These are phyloP conservation scores for Grigorovia yakushimaensis DNA, from an alignment of 805 yeast species.

Conservation along the genomic window DNA sequence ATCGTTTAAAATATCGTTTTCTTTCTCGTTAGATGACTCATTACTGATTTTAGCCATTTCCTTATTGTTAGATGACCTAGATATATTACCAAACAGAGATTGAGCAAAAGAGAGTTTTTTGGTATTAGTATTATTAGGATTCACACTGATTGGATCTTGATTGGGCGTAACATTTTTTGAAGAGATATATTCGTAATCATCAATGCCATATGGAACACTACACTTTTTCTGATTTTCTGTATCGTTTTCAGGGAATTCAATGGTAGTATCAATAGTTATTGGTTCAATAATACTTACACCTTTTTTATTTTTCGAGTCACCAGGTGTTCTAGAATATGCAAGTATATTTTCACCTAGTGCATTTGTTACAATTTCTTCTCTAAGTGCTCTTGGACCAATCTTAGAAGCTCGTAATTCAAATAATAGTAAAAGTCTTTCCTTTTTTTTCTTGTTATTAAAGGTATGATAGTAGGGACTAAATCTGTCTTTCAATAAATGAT, in stretches of 20 bases:
- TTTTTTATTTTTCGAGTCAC: conserved; percentile 28
- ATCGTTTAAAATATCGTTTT: neutral
- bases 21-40: conserved; percentile 1
- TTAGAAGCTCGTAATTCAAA: conserved; percentile 56
- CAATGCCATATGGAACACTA: conserved; percentile 26
- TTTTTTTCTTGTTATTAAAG: conserved; percentile 22
- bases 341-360: conserved; percentile 54
- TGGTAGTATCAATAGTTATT: conserved; percentile 17
- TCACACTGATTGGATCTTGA: neutral
- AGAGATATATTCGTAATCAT: conserved; percentile 10
- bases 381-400: conserved; percentile 39
- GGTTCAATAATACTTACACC: conserved; percentile 18
- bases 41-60: neutral
- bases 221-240: neutral
- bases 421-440: conserved; percentile 48
- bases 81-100: conserved; percentile 1
- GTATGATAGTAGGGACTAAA: conserved; percentile 26
- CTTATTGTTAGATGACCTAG: neutral
- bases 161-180: neutral
- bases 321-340: conserved; percentile 34
- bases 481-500: conserved; percentile 24
- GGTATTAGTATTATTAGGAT: neutral
- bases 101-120: conserved; percentile 1
- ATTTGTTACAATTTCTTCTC: conserved; percentile 44
- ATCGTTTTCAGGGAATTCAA: conserved; percentile 23